Percentiles rank a stretch among this genome's conserved stretches.
Conservation (phyloP, 139 green algal genomes). For the Ostreobium quekettii region DNA sequence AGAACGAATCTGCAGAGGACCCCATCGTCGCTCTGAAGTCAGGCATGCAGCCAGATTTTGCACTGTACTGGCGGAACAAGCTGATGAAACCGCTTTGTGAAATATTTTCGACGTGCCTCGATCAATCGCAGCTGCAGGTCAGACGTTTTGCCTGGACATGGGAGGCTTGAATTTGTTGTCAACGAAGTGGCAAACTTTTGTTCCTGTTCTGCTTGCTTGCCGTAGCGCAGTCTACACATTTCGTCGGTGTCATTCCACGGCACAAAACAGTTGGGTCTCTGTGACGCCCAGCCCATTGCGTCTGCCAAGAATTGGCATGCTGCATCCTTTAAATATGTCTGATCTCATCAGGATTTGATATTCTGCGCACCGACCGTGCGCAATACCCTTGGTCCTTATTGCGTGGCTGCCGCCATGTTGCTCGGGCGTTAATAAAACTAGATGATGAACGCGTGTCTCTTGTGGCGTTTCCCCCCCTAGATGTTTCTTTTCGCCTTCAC, state of each 20-base stretch:
- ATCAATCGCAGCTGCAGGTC: background rate
- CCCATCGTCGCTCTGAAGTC: conserved; percentile 40
- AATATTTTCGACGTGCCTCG: conserved; percentile 34
- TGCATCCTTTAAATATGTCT: too few species aligned
- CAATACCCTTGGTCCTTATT: too few species aligned
- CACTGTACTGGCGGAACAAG: conserved; percentile 71
- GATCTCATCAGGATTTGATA: too few species aligned
- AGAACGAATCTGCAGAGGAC: conserved; percentile 64
- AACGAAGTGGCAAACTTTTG: background rate
- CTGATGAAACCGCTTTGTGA: conserved; percentile 30
- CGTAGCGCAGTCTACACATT: conserved; percentile 6
- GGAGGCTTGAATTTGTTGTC: background rate
- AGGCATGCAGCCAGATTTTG: conserved; percentile 27
- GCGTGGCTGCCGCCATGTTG: too few species aligned
- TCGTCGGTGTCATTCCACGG: background rate
- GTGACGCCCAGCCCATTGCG: conserved; percentile 13
- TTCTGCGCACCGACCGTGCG: too few species aligned
- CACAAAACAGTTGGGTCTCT: background rate
- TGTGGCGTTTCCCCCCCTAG: too few species aligned
- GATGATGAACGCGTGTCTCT: too few species aligned
- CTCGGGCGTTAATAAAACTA: too few species aligned
- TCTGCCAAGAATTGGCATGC: too few species aligned
- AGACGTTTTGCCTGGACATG: background rate
- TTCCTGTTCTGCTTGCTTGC: conserved; percentile 5
- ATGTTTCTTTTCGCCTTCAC: too few species aligned